phyloP scores from a whole-genome alignment of 108 stramenopile species.

The Fragilaria radians region DNA sequence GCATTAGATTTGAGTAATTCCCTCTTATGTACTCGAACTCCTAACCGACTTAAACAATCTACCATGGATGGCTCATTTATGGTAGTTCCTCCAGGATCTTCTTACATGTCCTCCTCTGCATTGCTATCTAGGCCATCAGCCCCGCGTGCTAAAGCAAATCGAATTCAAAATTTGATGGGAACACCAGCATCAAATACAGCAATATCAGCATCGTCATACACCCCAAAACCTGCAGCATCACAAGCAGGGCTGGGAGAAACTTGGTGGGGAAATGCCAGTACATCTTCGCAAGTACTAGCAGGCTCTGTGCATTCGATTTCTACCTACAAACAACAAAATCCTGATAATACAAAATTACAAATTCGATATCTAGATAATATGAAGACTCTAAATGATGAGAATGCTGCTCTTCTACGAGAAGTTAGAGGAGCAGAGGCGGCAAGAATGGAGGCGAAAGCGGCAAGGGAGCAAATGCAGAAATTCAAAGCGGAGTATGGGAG shows the following conservation, averaged over 20 bases:
- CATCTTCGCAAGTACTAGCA: conserved; percentile 44
- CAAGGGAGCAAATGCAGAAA: conserved; percentile 57
- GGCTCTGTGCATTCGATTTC: conserved; percentile 48
- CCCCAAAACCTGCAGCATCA: conserved; percentile 19
- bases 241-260: conserved; percentile 57
- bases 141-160: conserved; percentile 69
- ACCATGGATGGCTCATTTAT: conserved; percentile 69
- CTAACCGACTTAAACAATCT: conserved; percentile 30
- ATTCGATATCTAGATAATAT: conserved; percentile 81
- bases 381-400: conserved; percentile 81
- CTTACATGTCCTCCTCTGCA: conserved; percentile 62
- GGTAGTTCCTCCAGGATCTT: conserved; percentile 73
- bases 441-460: conserved; percentile 65
- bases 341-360: conserved; percentile 71
- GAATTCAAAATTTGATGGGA: conserved; percentile 56
- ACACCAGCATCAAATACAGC: conserved; percentile 1
- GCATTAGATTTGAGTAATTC: conserved; percentile 74
- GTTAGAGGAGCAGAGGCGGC: conserved; percentile 74
- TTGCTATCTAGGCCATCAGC: conserved; percentile 26
- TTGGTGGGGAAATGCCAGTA: conserved; percentile 75
- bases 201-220: conserved; percentile 12
- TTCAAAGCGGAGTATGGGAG: conserved; percentile 67
- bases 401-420: conserved; percentile 69
- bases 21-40: conserved; percentile 47
- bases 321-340: conserved; percentile 6